Evolutionary conservation across 768 basidiomycete species (phyloP), one percentile per base, ranked within the genome.

Genomic region (Exsudoporus frostii): DNA sequence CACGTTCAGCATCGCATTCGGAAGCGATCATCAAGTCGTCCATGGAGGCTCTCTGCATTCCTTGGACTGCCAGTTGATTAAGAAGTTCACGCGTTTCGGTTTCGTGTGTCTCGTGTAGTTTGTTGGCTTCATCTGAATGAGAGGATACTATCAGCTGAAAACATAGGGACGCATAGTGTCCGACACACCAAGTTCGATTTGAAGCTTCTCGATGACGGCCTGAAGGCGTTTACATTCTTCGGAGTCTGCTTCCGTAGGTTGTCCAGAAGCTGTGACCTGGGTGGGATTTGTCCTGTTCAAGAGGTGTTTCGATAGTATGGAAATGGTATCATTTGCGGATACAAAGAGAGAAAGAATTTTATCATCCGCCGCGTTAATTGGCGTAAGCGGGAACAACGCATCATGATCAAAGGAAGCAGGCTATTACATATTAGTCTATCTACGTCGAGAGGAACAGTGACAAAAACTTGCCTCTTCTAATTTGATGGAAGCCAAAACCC

Each of bases 131-230:
- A 10, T 77, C 82, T 85, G 55, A 34, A 54, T 13, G 45, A 27
- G 24, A 51, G 38, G 37, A 36, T 14, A 24, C 11, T 13, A 30
- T 66, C 46, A 64, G 58, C 17, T 8, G 41, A 25, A 50, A 33
- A 49, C 32, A 32, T 52, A 49, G 48, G 33, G 29, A 44, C 25
- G 25, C 27, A n/a, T 19, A 11, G 30, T 40, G 8, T 10, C 36
- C 20, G 22, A 69, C 76, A 17, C 55, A 85, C 89, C 81, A 13
- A 90, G 71, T 62, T 91, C 84, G 13, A 69, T 62, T 50, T 78
- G 77, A 29, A 90, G 73, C 17, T 66, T 70, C 10, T 74, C 61
- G 39, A 90, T 79, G 25, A 78, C 72, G 7, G 58, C 68, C 53
- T 82, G 76, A 10, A 90, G 67, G 7, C 74, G 75, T 45, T 76